Base-by-base conservation (phyloP, 345 rosid species). In the Crucihimalaya himalaica region DNA sequence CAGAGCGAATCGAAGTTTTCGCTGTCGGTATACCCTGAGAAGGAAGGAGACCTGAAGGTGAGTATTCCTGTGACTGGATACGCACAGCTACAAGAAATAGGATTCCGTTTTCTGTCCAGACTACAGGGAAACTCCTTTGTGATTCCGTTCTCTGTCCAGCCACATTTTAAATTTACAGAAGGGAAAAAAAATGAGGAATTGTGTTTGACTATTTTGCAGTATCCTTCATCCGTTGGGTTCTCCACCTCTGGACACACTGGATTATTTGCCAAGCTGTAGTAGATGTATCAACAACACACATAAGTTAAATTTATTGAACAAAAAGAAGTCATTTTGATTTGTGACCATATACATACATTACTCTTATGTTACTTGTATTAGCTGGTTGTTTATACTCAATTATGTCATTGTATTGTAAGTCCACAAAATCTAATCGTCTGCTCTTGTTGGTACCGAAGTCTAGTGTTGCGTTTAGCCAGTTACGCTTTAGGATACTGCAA, bases 1-100 rank as follows among this genome's bases (percentile, higher is more conserved):
- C 15, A 10, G 0, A 48, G 54, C 2, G 0, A 0, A 0, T 19
- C 0, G 27, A 51, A 51, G n/a, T 2, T 5, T 0, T 2, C 0
- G 4, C 1, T 2, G 23, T 31, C 8, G 0, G 42, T 9, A 31
- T 1, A 32, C 19, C 4, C 42, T 5, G 42, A 32, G 43, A 57
- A 57, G 8, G 63, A 57, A 57, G 43, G 43, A 1, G 63, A 32
- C 14, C 43, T 32, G 7, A 57, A 32, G 0, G 43, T 57, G 5
- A 57, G 2, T 57, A 12, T 2, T 32, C 63, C 63, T 32, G 0
- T 10, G 4, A 3, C 0, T 56, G 62, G 62, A 56, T 29, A 31
- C 62, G 0, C 62, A 32, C 42, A 56, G 0, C 2, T n/a, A n/a
- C n/a, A n/a, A n/a, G n/a, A n/a, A n/a, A n/a, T n/a, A n/a, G n/a